A percentile compares a stretch with the other conserved stretches of the same genome.
Evolutionary conservation across 1,284 basidiomycete species (phyloP).

Genomic region (Ganoderma boninense): DNA sequence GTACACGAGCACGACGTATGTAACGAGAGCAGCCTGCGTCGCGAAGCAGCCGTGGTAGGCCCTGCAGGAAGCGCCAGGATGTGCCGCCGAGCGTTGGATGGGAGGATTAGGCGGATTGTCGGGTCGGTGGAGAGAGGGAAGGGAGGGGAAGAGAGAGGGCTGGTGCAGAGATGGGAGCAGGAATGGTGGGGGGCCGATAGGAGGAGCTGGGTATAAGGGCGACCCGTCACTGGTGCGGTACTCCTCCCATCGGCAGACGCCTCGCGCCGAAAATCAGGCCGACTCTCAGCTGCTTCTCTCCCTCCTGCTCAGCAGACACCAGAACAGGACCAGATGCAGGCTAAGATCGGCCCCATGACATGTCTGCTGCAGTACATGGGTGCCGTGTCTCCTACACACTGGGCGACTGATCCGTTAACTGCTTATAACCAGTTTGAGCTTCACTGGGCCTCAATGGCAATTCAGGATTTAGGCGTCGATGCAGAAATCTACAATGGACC

Average conservation of each 20-base stretch:
- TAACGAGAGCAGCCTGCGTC: background rate
- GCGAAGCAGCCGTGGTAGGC: background rate
- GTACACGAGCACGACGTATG: background rate
- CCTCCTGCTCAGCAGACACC: background rate
- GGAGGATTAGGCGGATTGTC: background rate
- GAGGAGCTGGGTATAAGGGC: background rate
- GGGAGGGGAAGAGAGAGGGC: background rate
- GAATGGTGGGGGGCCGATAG: background rate
- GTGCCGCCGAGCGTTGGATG: background rate
- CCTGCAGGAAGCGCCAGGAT: background rate
- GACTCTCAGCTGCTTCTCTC: background rate
- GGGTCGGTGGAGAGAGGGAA: background rate
- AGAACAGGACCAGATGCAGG: background rate
- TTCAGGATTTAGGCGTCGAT: background rate
- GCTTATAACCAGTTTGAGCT: background rate
- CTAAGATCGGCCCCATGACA: background rate
- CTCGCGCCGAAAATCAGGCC: background rate
- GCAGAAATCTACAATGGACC: no score
- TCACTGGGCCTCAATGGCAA: background rate
- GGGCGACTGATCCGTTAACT: background rate
- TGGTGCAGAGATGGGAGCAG: background rate
- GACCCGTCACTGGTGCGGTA: slow-evolving; percentile 10
- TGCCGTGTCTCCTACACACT: background rate
- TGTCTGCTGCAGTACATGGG: background rate
- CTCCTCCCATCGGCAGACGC: background rate